Conservation (phyloP, 1,284 basidiomycete species). For the Malassezia pachydermatis region DNA sequence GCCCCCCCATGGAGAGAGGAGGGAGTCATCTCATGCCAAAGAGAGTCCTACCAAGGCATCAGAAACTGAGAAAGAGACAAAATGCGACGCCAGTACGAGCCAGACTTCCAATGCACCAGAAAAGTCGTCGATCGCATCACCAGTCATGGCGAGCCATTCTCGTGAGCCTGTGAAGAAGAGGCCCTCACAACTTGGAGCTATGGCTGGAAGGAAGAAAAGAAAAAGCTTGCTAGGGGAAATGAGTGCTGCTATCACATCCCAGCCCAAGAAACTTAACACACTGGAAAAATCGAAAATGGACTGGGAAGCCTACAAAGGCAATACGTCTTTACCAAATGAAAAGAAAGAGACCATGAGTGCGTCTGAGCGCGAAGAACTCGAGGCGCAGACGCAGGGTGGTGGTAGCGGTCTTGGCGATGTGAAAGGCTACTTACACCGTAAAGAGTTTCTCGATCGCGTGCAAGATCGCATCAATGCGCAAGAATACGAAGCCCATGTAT, state of each 20-base stretch:
- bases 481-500: conserved; percentile 12
- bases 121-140: no score
- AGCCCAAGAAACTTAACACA: conserved; percentile 43
- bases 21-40: no score
- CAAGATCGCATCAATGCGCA: conserved; percentile 24
- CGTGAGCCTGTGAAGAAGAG: conserved; percentile 13
- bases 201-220: conserved; percentile 16
- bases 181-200: conserved; percentile 7
- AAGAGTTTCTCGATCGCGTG: conserved; percentile 43
- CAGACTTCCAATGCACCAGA: no score
- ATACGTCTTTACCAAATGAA: neutral
- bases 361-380: conserved; percentile 39
- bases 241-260: conserved; percentile 16
- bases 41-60: no score
- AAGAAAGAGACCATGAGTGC: conserved; percentile 19
- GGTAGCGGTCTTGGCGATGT: conserved; percentile 37
- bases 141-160: no score
- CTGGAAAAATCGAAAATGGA: conserved; percentile 46
- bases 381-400: conserved; percentile 42
- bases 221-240: conserved; percentile 16
- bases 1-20: no score
- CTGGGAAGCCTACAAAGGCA: conserved; percentile 28
- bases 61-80: no score
- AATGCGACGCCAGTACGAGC: no score
- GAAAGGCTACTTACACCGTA: conserved; percentile 41